These are phyloP conservation scores for Przewalskia tangutica DNA, from an alignment of 257 asterid genomes.

Conservation along the genomic window DNA sequence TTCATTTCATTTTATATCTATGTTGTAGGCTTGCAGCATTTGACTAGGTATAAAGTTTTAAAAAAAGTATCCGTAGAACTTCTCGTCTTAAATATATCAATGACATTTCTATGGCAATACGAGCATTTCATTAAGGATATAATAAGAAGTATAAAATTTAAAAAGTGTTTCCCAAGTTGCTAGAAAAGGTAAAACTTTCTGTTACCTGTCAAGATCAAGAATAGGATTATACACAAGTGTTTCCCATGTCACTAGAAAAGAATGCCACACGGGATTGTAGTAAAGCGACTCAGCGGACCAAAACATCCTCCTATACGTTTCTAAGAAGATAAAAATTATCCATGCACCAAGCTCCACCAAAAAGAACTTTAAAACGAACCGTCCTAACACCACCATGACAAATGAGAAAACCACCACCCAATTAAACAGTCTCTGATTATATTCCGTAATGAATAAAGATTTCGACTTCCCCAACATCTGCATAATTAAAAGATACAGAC, in stretches of 20 bases:
- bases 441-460: constrained; percentile 80
- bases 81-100: not conserved
- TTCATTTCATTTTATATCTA: not conserved
- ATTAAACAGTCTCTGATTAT: constrained; percentile 86
- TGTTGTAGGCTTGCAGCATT: not conserved
- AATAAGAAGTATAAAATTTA: too few relatives aligned
- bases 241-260: constrained; percentile 78
- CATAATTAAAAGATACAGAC: constrained; percentile 10
- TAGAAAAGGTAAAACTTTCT: not conserved
- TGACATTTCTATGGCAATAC: not conserved
- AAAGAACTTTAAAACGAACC: constrained; percentile 68
- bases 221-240: constrained; percentile 81
- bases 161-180: not conserved
- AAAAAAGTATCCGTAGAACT: not conserved
- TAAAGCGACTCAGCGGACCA: constrained; percentile 93
- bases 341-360: constrained; percentile 76
- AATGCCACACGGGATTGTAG: constrained; percentile 85
- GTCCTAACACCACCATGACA: constrained; percentile 90
- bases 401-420: constrained; percentile 88
- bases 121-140: not conserved
- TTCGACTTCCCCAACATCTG: constrained; percentile 96
- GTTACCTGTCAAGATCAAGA: constrained; percentile 85
- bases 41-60: not conserved
- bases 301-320: constrained; percentile 49
- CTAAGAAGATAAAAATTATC: constrained; percentile 53